Evolutionary conservation across 331 rosid genomes (phyloP).

Genomic region (Quercus tomentella): DNA sequence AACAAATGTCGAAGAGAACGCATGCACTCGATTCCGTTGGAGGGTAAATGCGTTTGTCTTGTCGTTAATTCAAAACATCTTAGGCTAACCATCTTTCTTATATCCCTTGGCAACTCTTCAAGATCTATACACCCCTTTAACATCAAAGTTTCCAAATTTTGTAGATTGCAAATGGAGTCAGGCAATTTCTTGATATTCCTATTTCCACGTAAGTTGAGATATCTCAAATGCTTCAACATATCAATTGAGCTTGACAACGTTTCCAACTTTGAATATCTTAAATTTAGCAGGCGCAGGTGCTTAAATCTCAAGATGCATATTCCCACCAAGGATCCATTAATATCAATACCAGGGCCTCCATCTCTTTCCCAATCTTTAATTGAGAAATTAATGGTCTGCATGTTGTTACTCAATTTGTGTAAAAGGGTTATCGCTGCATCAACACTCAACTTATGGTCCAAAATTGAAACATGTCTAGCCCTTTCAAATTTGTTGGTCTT

Average conservation of each 20-base stretch:
- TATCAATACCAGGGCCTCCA: too few species aligned
- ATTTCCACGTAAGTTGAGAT: not conserved
- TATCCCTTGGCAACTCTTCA: constrained; percentile 13
- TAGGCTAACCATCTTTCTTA: constrained; percentile 11
- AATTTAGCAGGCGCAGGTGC: constrained; percentile 15
- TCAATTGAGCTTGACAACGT: constrained; percentile 9
- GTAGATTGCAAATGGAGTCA: constrained; percentile 17
- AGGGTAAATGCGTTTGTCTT: not conserved
- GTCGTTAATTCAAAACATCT: constrained; percentile 17
- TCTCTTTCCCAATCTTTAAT: not conserved
- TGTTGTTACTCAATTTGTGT: not conserved
- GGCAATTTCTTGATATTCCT: not conserved
- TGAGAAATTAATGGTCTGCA: constrained; percentile 12
- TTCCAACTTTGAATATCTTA: not conserved
- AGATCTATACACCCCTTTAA: not conserved
- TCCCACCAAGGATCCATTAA: not conserved
- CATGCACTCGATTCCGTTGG: constrained; percentile 5
- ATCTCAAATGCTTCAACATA: constrained; percentile 22
- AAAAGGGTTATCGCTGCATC: not conserved
- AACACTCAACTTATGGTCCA: not conserved
- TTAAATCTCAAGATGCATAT: not conserved
- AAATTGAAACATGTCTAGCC: constrained; percentile 9
- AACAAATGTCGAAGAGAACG: not conserved
- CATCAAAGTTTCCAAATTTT: constrained; percentile 15
- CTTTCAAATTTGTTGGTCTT: not conserved